phyloP scores from a whole-genome alignment of 345 rosid species.

The Citrus australasica region DNA sequence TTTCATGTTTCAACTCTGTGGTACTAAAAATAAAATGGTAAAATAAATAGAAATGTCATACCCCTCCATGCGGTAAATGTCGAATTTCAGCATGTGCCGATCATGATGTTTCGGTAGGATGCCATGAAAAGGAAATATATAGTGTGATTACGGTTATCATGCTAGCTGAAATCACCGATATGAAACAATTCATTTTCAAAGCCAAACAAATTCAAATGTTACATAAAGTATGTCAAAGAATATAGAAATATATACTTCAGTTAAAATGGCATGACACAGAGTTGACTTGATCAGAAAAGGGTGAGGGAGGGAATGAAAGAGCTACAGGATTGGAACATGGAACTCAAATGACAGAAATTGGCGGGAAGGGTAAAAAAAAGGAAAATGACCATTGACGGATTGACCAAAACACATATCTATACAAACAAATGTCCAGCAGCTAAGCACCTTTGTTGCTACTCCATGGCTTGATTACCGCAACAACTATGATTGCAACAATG shows the following conservation, averaged over 20 bases:
- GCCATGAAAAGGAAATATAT: background rate
- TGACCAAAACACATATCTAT: constrained; percentile 20
- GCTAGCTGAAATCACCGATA: no score
- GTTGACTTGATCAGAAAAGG: background rate
- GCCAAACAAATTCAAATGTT: background rate
- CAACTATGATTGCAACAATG: constrained; percentile 58
- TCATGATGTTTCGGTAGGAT: background rate
- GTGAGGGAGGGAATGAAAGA: background rate
- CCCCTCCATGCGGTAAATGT: no score
- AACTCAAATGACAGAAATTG: constrained; percentile 9
- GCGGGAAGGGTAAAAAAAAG: background rate
- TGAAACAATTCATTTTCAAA: background rate
- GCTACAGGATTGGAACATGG: background rate
- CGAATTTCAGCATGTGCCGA: background rate
- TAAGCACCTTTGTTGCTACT: constrained; percentile 65
- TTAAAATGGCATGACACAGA: background rate
- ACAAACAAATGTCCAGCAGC: constrained; percentile 15
- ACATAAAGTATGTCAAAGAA: background rate
- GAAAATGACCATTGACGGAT: background rate
- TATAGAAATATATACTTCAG: background rate
- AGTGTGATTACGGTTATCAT: no score
- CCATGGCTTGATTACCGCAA: constrained; percentile 82
- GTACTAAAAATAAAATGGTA: background rate
- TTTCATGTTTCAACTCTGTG: no score
- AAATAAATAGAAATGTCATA: background rate